Percentiles rank a stretch among this genome's conserved stretches.
Evolutionary conservation across 1,284 basidiomycete species (phyloP).

Genomic region (Porodaedalea pini): DNA sequence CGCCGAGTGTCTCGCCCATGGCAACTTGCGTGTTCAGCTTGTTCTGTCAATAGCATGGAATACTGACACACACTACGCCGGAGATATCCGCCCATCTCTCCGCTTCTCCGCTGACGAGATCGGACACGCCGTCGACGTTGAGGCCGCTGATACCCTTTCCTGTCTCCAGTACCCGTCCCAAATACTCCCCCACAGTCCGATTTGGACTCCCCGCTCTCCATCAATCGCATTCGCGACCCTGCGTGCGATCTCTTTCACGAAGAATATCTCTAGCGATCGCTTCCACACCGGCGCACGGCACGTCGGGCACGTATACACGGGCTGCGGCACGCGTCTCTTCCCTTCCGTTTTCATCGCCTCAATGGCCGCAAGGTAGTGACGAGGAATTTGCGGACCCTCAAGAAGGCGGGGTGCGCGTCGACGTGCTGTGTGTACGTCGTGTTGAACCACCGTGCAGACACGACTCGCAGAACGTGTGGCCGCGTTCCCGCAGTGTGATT

Average conservation of each 20-base stretch:
- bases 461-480: slow-evolving; percentile 62
- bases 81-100: slow-evolving; percentile 39
- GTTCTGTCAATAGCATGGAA: slow-evolving; percentile 64
- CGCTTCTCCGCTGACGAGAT: slow-evolving; percentile 47
- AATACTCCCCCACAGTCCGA: slow-evolving; percentile 28
- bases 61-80: slow-evolving; percentile 37
- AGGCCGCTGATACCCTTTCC: slow-evolving; percentile 29
- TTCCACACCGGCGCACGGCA: slow-evolving; percentile 49
- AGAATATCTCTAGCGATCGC: slow-evolving; percentile 56
- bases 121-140: slow-evolving; percentile 48
- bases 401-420: slow-evolving; percentile 44
- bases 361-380: slow-evolving; percentile 21
- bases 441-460: slow-evolving; percentile 68
- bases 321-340: slow-evolving; percentile 29
- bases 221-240: slow-evolving; percentile 44
- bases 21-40: too few relatives aligned
- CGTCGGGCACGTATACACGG: slow-evolving; percentile 61
- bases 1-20: slow-evolving; percentile 33
- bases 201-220: slow-evolving; percentile 32
- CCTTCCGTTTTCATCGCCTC: slow-evolving; percentile 13
- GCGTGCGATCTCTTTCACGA: slow-evolving; percentile 52
- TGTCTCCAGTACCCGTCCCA: slow-evolving; percentile 40
- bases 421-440: slow-evolving; percentile 49
- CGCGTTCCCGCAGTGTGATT: slow-evolving; percentile 49
- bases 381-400: slow-evolving; percentile 25